Percentiles rank a stretch among this genome's conserved stretches.
Conservation (phyloP, 352 stramenopile species). For the Phytophthora vignae region DNA sequence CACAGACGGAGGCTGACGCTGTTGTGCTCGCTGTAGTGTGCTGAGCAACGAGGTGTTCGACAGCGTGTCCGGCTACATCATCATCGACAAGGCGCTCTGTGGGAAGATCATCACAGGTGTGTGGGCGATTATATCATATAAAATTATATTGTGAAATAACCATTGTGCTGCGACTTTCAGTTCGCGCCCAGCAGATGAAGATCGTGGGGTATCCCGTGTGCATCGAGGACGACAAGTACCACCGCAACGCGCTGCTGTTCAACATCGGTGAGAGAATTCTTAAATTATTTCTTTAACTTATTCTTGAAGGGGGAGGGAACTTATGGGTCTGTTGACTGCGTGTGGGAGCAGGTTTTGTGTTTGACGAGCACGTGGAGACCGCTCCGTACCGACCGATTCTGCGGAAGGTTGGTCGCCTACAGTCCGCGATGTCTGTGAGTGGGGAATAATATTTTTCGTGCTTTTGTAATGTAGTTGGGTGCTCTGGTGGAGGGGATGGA, state of each 20-base stretch:
- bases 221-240: constrained; percentile 92
- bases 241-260: constrained; percentile 89
- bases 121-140: not conserved
- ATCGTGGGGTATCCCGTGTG: constrained; percentile 90
- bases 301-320: not conserved
- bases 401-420: constrained; percentile 55
- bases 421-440: not conserved
- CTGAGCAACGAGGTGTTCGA: constrained; percentile 88
- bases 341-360: constrained; percentile 71
- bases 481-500: constrained; percentile 89
- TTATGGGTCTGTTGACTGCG: not conserved
- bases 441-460: constrained; percentile 4
- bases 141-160: not conserved
- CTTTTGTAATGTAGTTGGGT: constrained; percentile 47
- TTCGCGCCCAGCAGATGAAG: constrained; percentile 82
- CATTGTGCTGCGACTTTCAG: constrained; percentile 27
- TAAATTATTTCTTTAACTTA: not conserved
- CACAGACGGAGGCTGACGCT: not conserved
- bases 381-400: constrained; percentile 86
- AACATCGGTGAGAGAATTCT: constrained; percentile 64
- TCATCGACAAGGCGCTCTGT: constrained; percentile 90
- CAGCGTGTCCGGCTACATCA: constrained; percentile 89
- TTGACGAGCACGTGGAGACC: constrained; percentile 77
- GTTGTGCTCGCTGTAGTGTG: constrained; percentile 49
- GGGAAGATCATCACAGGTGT: constrained; percentile 86